phyloP scores from a whole-genome alignment of 148 eudicot species.

The Amaranthus cruentus region DNA sequence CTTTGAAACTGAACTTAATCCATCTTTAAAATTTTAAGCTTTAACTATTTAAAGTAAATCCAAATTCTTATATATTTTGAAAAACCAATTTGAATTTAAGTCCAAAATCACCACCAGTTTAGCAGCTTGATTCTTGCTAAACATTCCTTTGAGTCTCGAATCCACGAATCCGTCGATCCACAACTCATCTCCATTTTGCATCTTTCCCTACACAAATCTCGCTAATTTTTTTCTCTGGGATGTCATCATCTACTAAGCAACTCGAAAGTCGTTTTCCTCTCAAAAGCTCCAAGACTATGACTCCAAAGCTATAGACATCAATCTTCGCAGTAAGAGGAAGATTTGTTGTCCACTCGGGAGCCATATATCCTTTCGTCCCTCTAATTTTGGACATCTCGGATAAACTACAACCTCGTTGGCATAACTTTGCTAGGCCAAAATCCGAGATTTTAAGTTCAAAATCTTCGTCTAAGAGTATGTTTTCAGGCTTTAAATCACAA shows the following conservation, averaged over 20 bases:
- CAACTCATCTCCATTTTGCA: constrained; percentile 24
- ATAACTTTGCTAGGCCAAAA: constrained; percentile 45
- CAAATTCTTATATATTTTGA: too few species aligned
- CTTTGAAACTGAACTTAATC: too few species aligned
- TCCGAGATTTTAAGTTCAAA: constrained; percentile 46
- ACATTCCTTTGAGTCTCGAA: constrained; percentile 39
- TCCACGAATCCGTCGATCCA: constrained; percentile 44
- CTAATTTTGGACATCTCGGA: constrained; percentile 38
- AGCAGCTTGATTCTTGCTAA: constrained; percentile 39
- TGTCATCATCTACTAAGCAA: constrained; percentile 25
- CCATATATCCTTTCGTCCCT: constrained; percentile 57
- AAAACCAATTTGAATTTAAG: too few species aligned
- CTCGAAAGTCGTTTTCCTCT: constrained; percentile 47
- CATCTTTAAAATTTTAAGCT: too few species aligned
- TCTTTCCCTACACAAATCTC: constrained; percentile 25
- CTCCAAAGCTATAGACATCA: constrained; percentile 59
- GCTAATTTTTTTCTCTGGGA: constrained; percentile 28
- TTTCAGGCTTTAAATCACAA: constrained; percentile 57
- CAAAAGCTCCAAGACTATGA: constrained; percentile 56
- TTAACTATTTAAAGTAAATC: too few species aligned
- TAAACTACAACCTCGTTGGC: constrained; percentile 32
- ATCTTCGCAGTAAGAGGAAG: constrained; percentile 61
- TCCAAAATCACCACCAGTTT: constrained; percentile 24
- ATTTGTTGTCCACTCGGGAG: constrained; percentile 65
- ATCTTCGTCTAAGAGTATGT: constrained; percentile 34